Conservation (phyloP, 2,329 filamentous ascomycete genomes). For the Zopfia rhizophila region DNA sequence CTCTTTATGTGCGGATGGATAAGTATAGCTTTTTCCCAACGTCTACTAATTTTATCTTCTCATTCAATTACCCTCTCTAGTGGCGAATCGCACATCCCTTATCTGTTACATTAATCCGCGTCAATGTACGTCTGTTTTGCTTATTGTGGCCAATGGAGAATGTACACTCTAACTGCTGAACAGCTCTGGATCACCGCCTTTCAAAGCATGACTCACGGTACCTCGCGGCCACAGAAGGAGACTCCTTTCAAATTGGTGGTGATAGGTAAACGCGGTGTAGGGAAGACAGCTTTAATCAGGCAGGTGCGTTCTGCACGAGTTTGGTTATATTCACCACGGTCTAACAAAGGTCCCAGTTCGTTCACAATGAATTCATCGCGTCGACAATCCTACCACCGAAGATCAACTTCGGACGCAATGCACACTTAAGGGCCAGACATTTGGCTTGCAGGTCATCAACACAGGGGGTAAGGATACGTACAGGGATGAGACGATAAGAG, state of each 20-base stretch:
- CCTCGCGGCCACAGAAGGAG: conserved; percentile 2
- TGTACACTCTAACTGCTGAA: conserved; percentile 3
- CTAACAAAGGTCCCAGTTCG: conserved; percentile 2
- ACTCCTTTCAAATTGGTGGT: conserved; percentile 9
- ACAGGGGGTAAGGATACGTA: conserved; percentile 4
- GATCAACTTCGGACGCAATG: background rate
- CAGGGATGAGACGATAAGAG: conserved; percentile 1
- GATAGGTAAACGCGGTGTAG: conserved; percentile 5
- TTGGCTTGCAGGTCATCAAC: background rate
- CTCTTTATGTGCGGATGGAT: conserved; percentile 7
- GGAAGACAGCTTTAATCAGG: conserved; percentile 9
- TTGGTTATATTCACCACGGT: conserved; percentile 1
- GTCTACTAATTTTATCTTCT: conserved; percentile 9
- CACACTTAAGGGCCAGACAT: background rate
- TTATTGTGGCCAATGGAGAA: conserved; percentile 5
- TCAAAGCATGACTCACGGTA: conserved; percentile 5
- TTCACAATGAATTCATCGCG: background rate
- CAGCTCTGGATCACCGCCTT: conserved; percentile 5
- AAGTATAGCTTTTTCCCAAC: conserved; percentile 7
- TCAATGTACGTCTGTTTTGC: conserved; percentile 8
- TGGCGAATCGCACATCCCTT: conserved; percentile 4
- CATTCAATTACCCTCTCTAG: conserved; percentile 6
- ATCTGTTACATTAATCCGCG: conserved; percentile 5
- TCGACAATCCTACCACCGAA: background rate
- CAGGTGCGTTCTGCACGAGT: conserved; percentile 5